Percentiles rank a stretch among this genome's conserved stretches.
Conservation (phyloP, 2,329 filamentous ascomycete genomes). For the Botrytis tulipae region DNA sequence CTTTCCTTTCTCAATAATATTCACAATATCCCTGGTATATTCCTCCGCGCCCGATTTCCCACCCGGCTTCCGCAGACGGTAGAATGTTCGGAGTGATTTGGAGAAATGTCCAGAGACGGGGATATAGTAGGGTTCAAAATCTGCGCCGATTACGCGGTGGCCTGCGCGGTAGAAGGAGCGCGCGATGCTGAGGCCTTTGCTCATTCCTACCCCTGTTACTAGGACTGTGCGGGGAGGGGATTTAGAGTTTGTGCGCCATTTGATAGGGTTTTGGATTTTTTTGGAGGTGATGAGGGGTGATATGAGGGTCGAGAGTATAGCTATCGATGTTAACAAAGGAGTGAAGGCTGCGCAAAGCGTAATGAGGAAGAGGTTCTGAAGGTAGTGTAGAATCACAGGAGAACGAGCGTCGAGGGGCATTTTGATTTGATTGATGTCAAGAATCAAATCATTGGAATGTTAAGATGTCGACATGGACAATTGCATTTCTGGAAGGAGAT, state of each 20-base stretch:
- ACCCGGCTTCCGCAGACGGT: conserved; percentile 41
- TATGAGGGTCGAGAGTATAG: conserved; percentile 23
- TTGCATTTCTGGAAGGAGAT: background rate
- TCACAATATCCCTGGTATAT: conserved; percentile 57
- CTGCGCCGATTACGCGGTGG: conserved; percentile 70
- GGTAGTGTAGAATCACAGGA: conserved; percentile 40
- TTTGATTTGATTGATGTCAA: background rate
- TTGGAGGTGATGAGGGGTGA: conserved; percentile 24
- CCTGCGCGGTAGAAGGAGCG: conserved; percentile 62
- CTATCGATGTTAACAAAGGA: conserved; percentile 31
- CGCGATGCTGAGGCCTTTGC: conserved; percentile 66
- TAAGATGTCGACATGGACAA: background rate
- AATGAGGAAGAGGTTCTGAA: conserved; percentile 50
- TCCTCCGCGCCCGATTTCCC: conserved; percentile 36
- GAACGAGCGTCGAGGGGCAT: conserved; percentile 24
- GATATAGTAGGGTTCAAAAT: conserved; percentile 52
- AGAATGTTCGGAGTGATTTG: conserved; percentile 53
- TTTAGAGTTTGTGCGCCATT: conserved; percentile 25
- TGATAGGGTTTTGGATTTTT: conserved; percentile 25
- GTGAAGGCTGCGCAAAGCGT: conserved; percentile 26
- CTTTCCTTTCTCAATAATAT: conserved; percentile 57
- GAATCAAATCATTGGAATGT: background rate
- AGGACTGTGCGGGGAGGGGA: conserved; percentile 51
- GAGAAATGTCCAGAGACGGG: conserved; percentile 59
- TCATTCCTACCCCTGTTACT: conserved; percentile 71